Base-by-base conservation (phyloP, 176 grass and related monocot genomes). In the Oryza punctata region DNA sequence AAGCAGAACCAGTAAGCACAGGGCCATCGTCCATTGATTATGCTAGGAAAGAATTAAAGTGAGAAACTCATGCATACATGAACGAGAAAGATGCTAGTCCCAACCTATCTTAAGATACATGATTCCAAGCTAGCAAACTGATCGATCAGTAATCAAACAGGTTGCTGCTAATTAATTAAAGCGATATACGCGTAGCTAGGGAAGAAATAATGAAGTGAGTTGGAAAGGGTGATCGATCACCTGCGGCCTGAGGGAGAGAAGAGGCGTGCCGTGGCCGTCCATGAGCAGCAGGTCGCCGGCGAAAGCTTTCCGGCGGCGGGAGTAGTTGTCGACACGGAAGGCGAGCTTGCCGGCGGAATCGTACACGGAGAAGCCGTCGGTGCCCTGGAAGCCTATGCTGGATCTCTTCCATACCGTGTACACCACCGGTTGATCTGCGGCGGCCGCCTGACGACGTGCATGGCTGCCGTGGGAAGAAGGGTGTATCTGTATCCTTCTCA, bases 401-500 rank as follows among this genome's bases (percentile, higher is more conserved):
- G 95, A 97, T 77, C 94, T 92, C 83, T 97, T 97, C 95, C 95
- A 97, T 68, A 97, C 95, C n/a, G 95, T 97, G 88, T 85, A 94
- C 19, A 87, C 70, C 28, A 76, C 75, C 45, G 95, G 78, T 57
- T 1, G 50, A 18, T 63, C 70, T 1, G 76, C 59, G 19, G 33
- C 12, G 11, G 76, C 35, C 29, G 50, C 6, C 26, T 38, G 59
- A 54, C 57, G 57, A 19, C 59, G 40, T 12, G 40, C 23, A 73
- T 41, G 23, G 24, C 35, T 0, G 33, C 33, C 33, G 30, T n/a
- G n/a, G n/a, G n/a, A n/a, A n/a, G n/a, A n/a, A n/a, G 89, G 92
- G 82, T 94, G 87, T 38, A 94, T 82, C 76, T 94, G 87, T 38
- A 91, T 79, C 76, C 87, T 89, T 12, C 52, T 82, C 92, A 94